Percentiles rank a stretch among this genome's conserved stretches.
Conservation (phyloP, 306 rosid species). For the Rosa persica region DNA sequence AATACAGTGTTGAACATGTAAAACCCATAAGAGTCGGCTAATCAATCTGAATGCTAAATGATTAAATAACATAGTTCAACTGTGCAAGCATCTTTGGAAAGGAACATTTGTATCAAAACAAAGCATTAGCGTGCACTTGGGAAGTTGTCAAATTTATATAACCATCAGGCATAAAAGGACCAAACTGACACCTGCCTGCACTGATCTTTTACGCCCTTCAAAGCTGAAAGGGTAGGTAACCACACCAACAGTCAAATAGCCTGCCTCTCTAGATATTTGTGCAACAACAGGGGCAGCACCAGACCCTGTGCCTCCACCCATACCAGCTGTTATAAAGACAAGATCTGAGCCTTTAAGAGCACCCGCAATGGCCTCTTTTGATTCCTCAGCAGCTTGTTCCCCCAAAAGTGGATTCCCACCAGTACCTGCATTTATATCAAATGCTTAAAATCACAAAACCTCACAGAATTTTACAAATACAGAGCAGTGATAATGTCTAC, state of each 20-base stretch:
- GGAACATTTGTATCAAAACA: background rate
- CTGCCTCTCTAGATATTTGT: conserved; percentile 90
- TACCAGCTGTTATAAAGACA: conserved; percentile 95
- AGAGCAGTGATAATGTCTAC: background rate
- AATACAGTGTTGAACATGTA: background rate
- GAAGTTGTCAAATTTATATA: background rate
- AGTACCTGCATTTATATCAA: conserved; percentile 79
- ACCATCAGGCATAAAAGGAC: conserved; percentile 13
- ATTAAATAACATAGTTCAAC: background rate
- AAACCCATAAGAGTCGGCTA: background rate
- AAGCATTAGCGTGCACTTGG: background rate
- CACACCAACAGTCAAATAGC: conserved; percentile 95
- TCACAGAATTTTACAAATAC: background rate
- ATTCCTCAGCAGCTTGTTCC: conserved; percentile 98
- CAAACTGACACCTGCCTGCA: conserved; percentile 78
- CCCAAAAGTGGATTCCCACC: conserved; percentile 99
- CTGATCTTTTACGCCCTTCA: conserved; percentile 96
- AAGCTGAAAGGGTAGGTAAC: conserved; percentile 95
- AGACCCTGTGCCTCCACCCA: conserved; percentile 99
- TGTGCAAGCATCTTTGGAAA: background rate
- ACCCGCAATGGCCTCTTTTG: conserved; percentile 77
- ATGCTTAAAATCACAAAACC: conserved; percentile 35
- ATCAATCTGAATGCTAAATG: background rate
- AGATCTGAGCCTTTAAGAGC: conserved; percentile 96
- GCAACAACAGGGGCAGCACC: conserved; percentile 99